phyloP scores from a whole-genome alignment of 768 basidiomycete species.

The Phanerochaete sordida region DNA sequence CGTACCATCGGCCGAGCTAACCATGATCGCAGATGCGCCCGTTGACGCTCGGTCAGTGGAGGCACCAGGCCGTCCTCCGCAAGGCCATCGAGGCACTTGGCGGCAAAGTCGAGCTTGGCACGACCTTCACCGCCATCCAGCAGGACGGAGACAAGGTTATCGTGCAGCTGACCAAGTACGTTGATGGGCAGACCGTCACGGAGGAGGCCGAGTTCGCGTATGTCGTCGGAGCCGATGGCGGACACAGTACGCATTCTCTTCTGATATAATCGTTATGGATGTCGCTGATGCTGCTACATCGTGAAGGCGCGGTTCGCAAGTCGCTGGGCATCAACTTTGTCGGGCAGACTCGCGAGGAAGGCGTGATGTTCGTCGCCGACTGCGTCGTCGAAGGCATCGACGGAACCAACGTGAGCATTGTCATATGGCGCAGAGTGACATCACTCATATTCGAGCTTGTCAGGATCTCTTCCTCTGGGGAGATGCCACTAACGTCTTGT shows the following conservation, averaged over 20 bases:
- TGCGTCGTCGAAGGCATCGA: background rate
- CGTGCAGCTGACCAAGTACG: background rate
- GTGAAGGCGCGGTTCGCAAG: conserved; percentile 8
- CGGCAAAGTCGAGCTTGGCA: conserved; percentile 1
- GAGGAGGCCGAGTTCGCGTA: background rate
- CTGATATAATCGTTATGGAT: background rate
- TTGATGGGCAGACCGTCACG: background rate
- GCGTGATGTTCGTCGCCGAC: background rate
- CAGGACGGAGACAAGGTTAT: conserved; percentile 2
- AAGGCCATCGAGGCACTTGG: background rate
- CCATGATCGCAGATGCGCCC: background rate
- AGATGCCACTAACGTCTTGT: conserved; percentile 12
- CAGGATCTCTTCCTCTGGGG: conserved; percentile 26
- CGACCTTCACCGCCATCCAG: background rate
- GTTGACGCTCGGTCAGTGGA: background rate
- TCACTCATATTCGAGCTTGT: too few relatives aligned
- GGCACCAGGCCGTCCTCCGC: background rate
- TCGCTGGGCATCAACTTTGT: conserved; percentile 2
- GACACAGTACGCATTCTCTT: background rate
- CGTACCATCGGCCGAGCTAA: too few relatives aligned
- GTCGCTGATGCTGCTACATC: background rate
- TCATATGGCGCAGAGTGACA: background rate
- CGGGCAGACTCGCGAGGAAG: conserved; percentile 5
- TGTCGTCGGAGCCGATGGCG: conserved; percentile 6
- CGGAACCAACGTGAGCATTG: background rate